A percentile compares a stretch with the other conserved stretches of the same genome.
These are phyloP conservation scores for Brassica napus DNA, from an alignment of 345 rosid genomes.

Conservation along the genomic window Da-Ae NC_063435.1:27485501-27486000, in stretches of 20 bases:
- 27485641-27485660: neutral
- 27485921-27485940: neutral
- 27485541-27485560: neutral
- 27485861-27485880: neutral
- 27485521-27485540: neutral
- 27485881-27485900: neutral
- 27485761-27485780: neutral
- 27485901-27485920: neutral
- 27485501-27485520: neutral
- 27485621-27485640: neutral
- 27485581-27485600: neutral
- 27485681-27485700: neutral
- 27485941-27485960: neutral
- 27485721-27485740: neutral
- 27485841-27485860: neutral
- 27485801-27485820: neutral
- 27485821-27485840: neutral
- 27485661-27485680: neutral
- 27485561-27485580: neutral
- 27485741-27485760: slow-evolving; percentile 1
- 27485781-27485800: neutral
- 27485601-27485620: neutral
- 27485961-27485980: neutral
- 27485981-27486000: neutral
- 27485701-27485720: neutral